Conservation (phyloP, 2,329 filamentous ascomycete species). For the Paecilomyces niveus region DNA sequence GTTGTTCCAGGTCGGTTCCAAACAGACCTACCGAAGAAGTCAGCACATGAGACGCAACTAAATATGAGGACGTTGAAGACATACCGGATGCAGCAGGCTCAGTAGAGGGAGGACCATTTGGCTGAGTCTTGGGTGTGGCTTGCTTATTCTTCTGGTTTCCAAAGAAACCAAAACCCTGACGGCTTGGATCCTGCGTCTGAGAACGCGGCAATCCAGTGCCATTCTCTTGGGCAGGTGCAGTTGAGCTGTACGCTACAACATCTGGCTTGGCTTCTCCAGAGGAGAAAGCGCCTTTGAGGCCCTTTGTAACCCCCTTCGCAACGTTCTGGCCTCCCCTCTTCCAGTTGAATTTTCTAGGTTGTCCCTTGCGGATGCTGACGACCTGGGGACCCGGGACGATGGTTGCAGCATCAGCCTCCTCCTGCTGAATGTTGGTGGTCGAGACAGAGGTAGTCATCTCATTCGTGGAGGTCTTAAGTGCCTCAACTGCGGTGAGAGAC, state of each 20-base stretch:
- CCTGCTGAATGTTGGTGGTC: constrained; percentile 49
- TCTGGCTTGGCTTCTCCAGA: constrained; percentile 55
- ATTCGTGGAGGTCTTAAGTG: constrained; percentile 36
- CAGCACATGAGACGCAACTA: not conserved
- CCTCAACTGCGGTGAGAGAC: constrained; percentile 38
- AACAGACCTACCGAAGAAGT: constrained; percentile 54
- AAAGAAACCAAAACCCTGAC: constrained; percentile 67
- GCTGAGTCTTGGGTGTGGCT: constrained; percentile 31
- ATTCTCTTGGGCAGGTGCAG: constrained; percentile 27
- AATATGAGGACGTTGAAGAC: constrained; percentile 8
- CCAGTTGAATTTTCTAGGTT: constrained; percentile 97
- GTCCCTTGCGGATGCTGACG: constrained; percentile 88
- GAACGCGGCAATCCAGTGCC: constrained; percentile 26
- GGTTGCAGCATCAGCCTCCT: constrained; percentile 57
- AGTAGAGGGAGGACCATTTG: constrained; percentile 37
- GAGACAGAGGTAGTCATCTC: constrained; percentile 54
- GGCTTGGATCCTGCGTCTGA: constrained; percentile 37
- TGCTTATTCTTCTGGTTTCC: constrained; percentile 41
- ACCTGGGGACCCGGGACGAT: constrained; percentile 75
- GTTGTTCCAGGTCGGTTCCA: constrained; percentile 78
- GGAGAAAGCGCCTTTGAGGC: constrained; percentile 84
- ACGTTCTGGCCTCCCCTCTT: constrained; percentile 93
- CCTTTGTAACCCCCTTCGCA: constrained; percentile 89
- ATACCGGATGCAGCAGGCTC: constrained; percentile 33
- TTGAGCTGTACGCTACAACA: constrained; percentile 61